Percentiles rank a stretch among this genome's conserved stretches.
phyloP scores from a whole-genome alignment of 176 grass and related monocot species.

The Panicum miliaceum region DNA sequence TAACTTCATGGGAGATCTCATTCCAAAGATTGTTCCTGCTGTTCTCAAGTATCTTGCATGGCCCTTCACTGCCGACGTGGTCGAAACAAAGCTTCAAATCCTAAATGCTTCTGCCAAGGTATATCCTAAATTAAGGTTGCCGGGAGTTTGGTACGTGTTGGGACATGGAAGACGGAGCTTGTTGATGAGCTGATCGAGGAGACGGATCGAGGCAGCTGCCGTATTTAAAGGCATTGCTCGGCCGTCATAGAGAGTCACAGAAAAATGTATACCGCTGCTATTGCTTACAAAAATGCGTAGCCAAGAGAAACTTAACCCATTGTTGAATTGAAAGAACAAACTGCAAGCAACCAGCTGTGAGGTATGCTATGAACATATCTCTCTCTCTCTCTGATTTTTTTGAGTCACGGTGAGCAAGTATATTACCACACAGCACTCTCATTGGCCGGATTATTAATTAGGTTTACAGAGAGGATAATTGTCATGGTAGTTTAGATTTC shows the following conservation, averaged over 20 bases:
- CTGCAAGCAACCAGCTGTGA: slow-evolving; percentile 5
- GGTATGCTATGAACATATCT: not conserved
- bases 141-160: not conserved
- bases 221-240: slow-evolving; percentile 5
- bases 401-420: not conserved
- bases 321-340: not conserved
- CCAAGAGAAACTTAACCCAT: too few species aligned
- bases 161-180: not conserved
- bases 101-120: slow-evolving; percentile 90
- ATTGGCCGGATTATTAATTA: not conserved
- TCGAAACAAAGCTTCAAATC: slow-evolving; percentile 95
- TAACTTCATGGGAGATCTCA: slow-evolving; percentile 67
- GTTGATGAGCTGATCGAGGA: not conserved
- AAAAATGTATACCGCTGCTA: not conserved
- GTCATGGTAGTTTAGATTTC: not conserved
- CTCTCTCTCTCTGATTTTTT: not conserved
- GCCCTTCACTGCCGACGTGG: slow-evolving; percentile 71
- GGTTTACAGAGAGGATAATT: not conserved
- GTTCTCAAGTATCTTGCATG: slow-evolving; percentile 90
- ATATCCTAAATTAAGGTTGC: slow-evolving; percentile 41
- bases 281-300: not conserved
- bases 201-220: not conserved
- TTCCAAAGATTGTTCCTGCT: slow-evolving; percentile 72
- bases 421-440: not conserved
- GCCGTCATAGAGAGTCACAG: not conserved